Percentiles rank a stretch among this genome's conserved stretches.
Evolutionary conservation across 192 early-diverging fungal genomes (phyloP).

Genomic region (Rhizoclosmatium globosum): DNA sequence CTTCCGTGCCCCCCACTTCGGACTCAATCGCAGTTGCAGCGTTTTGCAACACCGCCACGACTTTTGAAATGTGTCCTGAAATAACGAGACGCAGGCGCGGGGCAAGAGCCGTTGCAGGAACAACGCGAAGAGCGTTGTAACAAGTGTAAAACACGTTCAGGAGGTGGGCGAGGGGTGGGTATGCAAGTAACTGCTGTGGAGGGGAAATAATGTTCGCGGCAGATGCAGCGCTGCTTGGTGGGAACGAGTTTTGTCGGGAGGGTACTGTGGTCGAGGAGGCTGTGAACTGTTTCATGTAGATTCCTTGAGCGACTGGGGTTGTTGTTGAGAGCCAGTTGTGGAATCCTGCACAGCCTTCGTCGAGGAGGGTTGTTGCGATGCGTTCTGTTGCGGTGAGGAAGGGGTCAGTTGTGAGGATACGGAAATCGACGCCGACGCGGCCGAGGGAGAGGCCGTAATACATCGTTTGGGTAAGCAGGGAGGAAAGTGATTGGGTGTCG

Average conservation of each 20-base stretch:
- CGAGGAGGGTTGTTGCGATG: slow-evolving; percentile 59
- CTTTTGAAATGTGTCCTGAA: neutral
- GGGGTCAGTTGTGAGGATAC: slow-evolving; percentile 61
- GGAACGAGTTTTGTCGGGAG: neutral
- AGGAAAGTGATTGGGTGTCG: slow-evolving; percentile 55
- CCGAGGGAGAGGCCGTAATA: slow-evolving; percentile 85
- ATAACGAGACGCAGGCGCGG: neutral
- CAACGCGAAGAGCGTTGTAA: slow-evolving; percentile 69
- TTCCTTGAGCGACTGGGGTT: neutral
- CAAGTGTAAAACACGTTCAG: slow-evolving; percentile 69
- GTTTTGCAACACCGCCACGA: neutral
- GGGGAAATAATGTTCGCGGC: slow-evolving; percentile 48
- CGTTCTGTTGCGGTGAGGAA: slow-evolving; percentile 71
- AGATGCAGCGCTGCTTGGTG: neutral
- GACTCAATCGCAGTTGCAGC: neutral
- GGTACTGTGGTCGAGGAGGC: neutral
- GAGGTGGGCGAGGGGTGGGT: slow-evolving; percentile 71
- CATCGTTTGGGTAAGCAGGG: slow-evolving; percentile 75
- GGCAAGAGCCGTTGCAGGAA: neutral
- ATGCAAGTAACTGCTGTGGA: slow-evolving; percentile 63
- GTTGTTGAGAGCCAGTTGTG: slow-evolving; percentile 38
- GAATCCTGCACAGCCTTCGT: slow-evolving; percentile 58
- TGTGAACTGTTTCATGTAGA: slow-evolving; percentile 28
- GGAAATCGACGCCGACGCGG: slow-evolving; percentile 79
- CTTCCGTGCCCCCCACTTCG: neutral